Percentiles rank a stretch among this genome's conserved stretches.
Evolutionary conservation across 345 rosid species (phyloP).

Genomic region (Barbarea vulgaris): DNA sequence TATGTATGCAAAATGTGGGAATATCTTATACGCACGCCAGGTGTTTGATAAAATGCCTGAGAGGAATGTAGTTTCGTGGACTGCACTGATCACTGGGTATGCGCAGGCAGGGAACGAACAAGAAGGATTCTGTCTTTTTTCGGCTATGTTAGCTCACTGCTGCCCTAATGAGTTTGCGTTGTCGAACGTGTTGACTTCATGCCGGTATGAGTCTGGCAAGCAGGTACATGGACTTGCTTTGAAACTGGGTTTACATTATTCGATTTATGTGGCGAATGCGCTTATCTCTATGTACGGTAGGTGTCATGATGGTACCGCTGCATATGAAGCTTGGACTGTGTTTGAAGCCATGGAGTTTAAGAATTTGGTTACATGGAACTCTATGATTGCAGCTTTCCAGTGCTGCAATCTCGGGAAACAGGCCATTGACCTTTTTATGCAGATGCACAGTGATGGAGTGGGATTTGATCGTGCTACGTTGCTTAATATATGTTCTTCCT

Average conservation of each 20-base stretch:
- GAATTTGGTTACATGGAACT: conserved; percentile 75
- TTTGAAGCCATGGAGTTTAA: conserved; percentile 52
- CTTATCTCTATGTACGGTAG: conserved; percentile 73
- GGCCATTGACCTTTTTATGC: conserved; percentile 51
- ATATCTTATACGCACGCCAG: conserved; percentile 47
- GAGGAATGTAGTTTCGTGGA: conserved; percentile 81
- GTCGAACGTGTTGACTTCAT: conserved; percentile 66
- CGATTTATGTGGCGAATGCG: conserved; percentile 66
- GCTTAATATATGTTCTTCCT: conserved; percentile 64
- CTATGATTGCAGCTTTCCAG: conserved; percentile 75
- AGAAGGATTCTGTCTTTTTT: conserved; percentile 56
- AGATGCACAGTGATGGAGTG: conserved; percentile 55
- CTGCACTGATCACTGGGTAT: conserved; percentile 72
- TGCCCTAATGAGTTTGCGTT: conserved; percentile 73
- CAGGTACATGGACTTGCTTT: conserved; percentile 71
- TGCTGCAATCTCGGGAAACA: conserved; percentile 46
- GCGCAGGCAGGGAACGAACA: conserved; percentile 51
- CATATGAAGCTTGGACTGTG: conserved; percentile 64
- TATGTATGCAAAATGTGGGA: conserved; percentile 69
- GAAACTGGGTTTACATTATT: conserved; percentile 58
- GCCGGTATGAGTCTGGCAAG: conserved; percentile 53
- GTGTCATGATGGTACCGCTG: conserved; percentile 22
- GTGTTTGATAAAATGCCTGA: conserved; percentile 70
- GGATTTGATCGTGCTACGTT: conserved; percentile 76
- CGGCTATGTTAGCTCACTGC: conserved; percentile 57